Percentiles rank a stretch among this genome's conserved stretches.
Conservation (phyloP, 1,139 yeast species). For the Pneumocystis jirovecii region DNA sequence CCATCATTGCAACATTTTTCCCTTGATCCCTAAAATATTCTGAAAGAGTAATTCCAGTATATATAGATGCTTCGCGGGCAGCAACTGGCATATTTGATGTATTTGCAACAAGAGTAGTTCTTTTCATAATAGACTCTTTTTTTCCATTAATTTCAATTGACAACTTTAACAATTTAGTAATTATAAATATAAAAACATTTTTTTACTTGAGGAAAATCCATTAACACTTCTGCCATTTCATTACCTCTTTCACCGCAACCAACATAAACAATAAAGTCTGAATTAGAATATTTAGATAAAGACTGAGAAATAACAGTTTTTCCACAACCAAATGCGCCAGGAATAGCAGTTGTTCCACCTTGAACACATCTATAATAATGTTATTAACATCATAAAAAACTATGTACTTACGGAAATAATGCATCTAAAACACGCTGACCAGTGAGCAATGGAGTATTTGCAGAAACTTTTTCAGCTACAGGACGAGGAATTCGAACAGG, state of each 20-base stretch:
- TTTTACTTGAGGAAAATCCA: constrained; percentile 83
- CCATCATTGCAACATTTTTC: constrained; percentile 97
- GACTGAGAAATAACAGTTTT: constrained; percentile 98
- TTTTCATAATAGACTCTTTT: constrained; percentile 98
- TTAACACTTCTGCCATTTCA: constrained; percentile 97
- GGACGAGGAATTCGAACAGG: constrained; percentile 99
- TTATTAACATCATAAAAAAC: background rate
- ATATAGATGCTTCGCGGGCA: constrained; percentile 98
- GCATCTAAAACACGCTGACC: constrained; percentile 98
- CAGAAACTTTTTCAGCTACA: constrained; percentile 80
- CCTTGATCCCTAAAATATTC: constrained; percentile 99
- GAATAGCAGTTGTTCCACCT: constrained; percentile 99
- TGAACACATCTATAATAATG: constrained; percentile 52
- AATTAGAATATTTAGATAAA: constrained; percentile 88
- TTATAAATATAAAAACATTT: background rate
- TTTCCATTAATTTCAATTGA: constrained; percentile 80
- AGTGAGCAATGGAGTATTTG: constrained; percentile 86
- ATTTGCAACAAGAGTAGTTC: constrained; percentile 95
- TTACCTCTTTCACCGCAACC: constrained; percentile 94
- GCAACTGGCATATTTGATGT: constrained; percentile 99
- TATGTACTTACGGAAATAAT: constrained; percentile 47
- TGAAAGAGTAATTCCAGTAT: constrained; percentile 95
- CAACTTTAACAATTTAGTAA: constrained; percentile 24
- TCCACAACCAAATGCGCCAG: constrained; percentile 99
- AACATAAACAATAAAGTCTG: constrained; percentile 87